Evolutionary conservation across 2,329 filamentous ascomycete genomes (phyloP), one percentile per base, ranked within the genome.

Genomic region (Botryosphaeria agaves): DNA sequence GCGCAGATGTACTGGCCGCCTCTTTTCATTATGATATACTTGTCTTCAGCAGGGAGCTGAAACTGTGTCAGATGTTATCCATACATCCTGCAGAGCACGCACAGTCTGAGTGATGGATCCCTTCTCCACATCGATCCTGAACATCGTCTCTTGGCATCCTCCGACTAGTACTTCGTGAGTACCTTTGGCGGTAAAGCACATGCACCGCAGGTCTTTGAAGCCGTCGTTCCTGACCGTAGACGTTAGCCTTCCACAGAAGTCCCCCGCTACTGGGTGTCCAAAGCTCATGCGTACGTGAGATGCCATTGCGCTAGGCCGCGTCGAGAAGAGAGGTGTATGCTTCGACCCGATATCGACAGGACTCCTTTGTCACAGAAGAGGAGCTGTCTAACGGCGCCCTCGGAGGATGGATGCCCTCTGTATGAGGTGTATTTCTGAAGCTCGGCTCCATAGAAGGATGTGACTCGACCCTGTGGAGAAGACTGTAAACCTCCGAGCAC

Each of bases 1-100:
- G 84, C 87, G 55, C 87, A 95, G 27, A 98, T 85, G 45, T 89
- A 84, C 31, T 84, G 76, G 33, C 66, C 68, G 32, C 75, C 79
- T 43, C 80, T 77, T 51, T 83, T 89, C 84, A 98, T 93, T 37
- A 91, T 76, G 4, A 75, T 89, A 45, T 94, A 95, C 35, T 81
- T 72, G 38, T 76, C 66, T 30, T 77, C 71, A 1, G 82, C 76
- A 15, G 69, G 64, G 36, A 89, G 54, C 71, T 80, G 36, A 7
- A 20, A 15, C 7, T 18, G n/a, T 15, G 17, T 38, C 20, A 38
- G 33, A 17, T 12, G 4, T 12, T 18, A 8, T 9, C 17, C 14
- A 14, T 8, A 3, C 5, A 16, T 8, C 7, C 7, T 15, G 8
- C n/a, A 46, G 37, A 3, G 38, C 34, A 50, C 38, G 24, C 29